Percentiles rank a stretch among this genome's conserved stretches.
phyloP scores from a whole-genome alignment of 202 grass and related monocot genomes.

The Musa balbisiana region DNA sequence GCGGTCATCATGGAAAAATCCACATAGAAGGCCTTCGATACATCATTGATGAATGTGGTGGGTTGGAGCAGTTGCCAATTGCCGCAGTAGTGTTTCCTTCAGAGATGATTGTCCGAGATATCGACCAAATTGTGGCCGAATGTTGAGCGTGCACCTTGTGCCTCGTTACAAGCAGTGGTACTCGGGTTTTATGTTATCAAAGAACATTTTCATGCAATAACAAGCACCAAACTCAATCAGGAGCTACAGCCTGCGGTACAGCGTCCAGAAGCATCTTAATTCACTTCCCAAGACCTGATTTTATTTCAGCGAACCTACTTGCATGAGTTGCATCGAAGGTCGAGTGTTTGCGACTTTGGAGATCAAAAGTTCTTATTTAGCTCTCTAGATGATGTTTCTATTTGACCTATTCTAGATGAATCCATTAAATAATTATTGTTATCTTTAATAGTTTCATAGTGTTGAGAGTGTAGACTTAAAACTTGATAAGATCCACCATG shows the following conservation, averaged over 20 bases:
- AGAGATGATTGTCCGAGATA: constrained; percentile 43
- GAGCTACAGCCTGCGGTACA: neutral
- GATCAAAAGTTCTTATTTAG: too few species aligned
- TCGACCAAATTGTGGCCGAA: constrained; percentile 6
- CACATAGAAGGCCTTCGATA: constrained; percentile 64
- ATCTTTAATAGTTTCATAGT: too few species aligned
- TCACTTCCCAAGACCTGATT: too few species aligned
- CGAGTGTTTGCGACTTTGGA: too few species aligned
- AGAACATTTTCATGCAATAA: neutral
- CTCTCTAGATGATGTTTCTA: too few species aligned
- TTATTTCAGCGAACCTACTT: too few species aligned
- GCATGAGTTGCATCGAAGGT: too few species aligned
- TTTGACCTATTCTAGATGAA: too few species aligned
- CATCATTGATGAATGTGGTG: constrained; percentile 69
- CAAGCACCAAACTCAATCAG: neutral
- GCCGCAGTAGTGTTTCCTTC: constrained; percentile 72
- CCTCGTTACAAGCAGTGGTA: neutral
- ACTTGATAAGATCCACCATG: too few species aligned
- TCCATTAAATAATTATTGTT: too few species aligned
- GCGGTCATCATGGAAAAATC: constrained; percentile 70
- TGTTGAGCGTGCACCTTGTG: neutral
- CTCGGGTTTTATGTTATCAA: neutral
- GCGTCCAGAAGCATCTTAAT: neutral
- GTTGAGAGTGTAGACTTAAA: too few species aligned
- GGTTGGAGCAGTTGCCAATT: constrained; percentile 46